These are phyloP conservation scores for Xylariaceae sp. DNA, from an alignment of 2,329 filamentous ascomycete genomes.

Conservation along the genomic window DNA sequence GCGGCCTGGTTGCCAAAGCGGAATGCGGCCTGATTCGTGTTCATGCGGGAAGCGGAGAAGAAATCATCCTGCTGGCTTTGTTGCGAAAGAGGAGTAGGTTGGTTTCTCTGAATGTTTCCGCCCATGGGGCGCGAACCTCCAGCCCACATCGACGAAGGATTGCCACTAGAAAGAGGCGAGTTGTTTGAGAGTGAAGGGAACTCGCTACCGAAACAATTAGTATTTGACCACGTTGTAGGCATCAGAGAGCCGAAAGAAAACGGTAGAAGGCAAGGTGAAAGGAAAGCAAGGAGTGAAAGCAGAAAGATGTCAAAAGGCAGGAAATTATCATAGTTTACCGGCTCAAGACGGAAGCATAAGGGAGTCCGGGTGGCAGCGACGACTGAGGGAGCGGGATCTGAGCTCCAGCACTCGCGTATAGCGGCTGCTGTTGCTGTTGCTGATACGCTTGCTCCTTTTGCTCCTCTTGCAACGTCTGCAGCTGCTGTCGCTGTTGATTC, in stretches of 20 bases:
- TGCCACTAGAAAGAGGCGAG: conserved; percentile 46
- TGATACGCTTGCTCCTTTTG: no score
- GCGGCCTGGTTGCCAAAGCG: conserved; percentile 48
- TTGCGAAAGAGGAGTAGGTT: conserved; percentile 47
- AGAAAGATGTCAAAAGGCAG: neutral
- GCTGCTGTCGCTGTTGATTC: no score
- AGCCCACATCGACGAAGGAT: conserved; percentile 50
- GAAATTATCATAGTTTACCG: conserved; percentile 24
- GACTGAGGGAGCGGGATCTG: neutral
- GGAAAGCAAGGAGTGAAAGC: neutral
- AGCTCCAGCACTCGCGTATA: no score
- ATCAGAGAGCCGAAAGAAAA: neutral
- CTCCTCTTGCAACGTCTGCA: no score
- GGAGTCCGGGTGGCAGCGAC: conserved; percentile 13
- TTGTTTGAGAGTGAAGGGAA: conserved; percentile 62
- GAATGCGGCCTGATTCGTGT: conserved; percentile 43
- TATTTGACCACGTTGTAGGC: neutral
- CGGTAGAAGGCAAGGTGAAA: neutral
- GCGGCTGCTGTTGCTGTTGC: no score
- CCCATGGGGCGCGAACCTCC: conserved; percentile 44
- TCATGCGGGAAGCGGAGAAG: conserved; percentile 36
- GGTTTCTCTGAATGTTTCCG: conserved; percentile 46
- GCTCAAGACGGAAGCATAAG: conserved; percentile 25
- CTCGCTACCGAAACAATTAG: conserved; percentile 43
- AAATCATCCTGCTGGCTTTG: conserved; percentile 45